Evolutionary conservation across 441 rosid genomes (phyloP).

Genomic region (Theobroma grandiflorum): DNA sequence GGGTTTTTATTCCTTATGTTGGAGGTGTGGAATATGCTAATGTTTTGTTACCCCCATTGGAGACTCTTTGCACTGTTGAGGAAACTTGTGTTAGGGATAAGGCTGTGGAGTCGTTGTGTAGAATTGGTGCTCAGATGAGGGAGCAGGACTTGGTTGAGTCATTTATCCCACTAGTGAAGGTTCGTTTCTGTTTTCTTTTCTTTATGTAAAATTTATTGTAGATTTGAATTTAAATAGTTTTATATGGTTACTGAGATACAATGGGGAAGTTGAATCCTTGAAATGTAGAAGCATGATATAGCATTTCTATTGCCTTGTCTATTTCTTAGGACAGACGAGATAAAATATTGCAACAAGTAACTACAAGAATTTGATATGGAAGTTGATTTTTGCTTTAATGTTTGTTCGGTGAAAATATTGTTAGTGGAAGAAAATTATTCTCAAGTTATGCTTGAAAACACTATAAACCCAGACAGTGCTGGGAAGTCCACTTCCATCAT

Average conservation of each 20-base stretch:
- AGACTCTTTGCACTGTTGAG: slow-evolving; percentile 87
- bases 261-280: slow-evolving; percentile 2
- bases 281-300: not conserved
- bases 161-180: slow-evolving; percentile 90
- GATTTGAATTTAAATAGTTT: not conserved
- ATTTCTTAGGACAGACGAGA: not conserved
- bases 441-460: slow-evolving; percentile 10
- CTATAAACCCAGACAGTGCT: not conserved
- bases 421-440: not conserved
- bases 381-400: not conserved
- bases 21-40: slow-evolving; percentile 92
- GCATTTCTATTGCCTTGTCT: slow-evolving; percentile 1
- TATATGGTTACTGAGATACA: not conserved
- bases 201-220: not conserved
- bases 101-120: slow-evolving; percentile 83
- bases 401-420: not conserved
- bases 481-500: not conserved
- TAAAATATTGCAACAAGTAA: not conserved
- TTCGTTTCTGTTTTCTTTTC: slow-evolving; percentile 32
- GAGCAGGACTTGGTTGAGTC: slow-evolving; percentile 76
- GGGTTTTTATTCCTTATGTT: slow-evolving; percentile 87
- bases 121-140: slow-evolving; percentile 90
- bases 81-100: slow-evolving; percentile 95
- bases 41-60: slow-evolving; percentile 83
- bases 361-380: not conserved